Evolutionary conservation across 768 basidiomycete genomes (phyloP), one percentile per base, ranked within the genome.

Genomic region (Flagelloscypha sp.): DNA sequence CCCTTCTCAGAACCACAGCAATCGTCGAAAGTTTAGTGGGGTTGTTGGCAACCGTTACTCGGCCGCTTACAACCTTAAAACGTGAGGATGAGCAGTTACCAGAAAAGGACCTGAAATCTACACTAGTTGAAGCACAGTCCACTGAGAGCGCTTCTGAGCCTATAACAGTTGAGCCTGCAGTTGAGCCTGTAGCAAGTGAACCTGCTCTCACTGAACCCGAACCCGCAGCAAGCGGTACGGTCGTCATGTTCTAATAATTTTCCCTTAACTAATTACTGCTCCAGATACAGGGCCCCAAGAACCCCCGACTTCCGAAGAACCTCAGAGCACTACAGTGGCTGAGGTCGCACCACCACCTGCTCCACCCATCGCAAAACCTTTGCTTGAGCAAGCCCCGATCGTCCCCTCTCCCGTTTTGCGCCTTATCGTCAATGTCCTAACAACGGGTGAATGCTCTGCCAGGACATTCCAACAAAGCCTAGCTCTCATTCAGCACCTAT

Each of bases 381-480:
- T 85, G 10, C 61, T 88, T 10, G 66, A 79, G 8, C 74, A 70
- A 35, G 79, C 86, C 12, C 95, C 95, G 9, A 79, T 82, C 44
- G 81, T 98, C 40, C 89, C 93, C 6, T 76, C 84, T 34, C 55
- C 76, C 3, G 79, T 85, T n/a, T 69, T 98, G 17, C 80, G 86
- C 24, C 74, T 92, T 24, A 89, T 98, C 41, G 90, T 95, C 54
- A 98, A 98, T 57, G 90, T 98, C 47, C 66, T 99, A 43, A 97
- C 95, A n/a, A 72, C 84, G 13, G 95, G 95, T 28, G 95, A 99
- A 64, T 98, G 94, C 52, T 90, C 92, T 16, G 86, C 84, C 27
- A 73, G 84, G 21, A 95, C 93, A n/a, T 99, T 99, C 74, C 84
- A 90, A 47, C 81, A 92, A 53, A 92, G 88, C 25, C 68, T 98